phyloP scores from a whole-genome alignment of 177 flowering plant species.

The Vitis hybrid region DNA sequence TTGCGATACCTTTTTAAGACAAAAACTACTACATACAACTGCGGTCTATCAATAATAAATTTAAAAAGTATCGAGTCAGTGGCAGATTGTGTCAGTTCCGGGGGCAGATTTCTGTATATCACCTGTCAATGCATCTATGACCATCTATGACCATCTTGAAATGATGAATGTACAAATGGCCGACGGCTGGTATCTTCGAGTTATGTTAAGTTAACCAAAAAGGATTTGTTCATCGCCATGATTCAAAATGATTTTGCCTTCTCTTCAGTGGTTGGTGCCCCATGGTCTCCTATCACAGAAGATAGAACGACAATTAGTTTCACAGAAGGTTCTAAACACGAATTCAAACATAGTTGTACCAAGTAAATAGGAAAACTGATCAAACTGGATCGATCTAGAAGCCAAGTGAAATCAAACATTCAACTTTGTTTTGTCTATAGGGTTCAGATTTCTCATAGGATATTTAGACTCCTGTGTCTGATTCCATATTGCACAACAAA shows the following conservation, averaged over 20 bases:
- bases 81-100: conserved; percentile 13
- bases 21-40: conserved; percentile 9
- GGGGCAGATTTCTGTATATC: conserved; percentile 18
- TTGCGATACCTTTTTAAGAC: conserved; percentile 4
- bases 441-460: too few relatives aligned
- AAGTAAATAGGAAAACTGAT: too few relatives aligned
- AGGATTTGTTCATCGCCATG: conserved; percentile 1
- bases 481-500: too few relatives aligned
- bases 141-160: conserved; percentile 18
- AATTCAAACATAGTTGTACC: too few relatives aligned
- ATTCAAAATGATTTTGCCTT: conserved; percentile 14
- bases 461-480: too few relatives aligned
- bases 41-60: background rate
- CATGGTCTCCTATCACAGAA: conserved; percentile 18
- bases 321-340: background rate
- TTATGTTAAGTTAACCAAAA: conserved; percentile 5
- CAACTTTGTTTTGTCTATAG: too few relatives aligned
- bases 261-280: conserved; percentile 3
- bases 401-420: too few relatives aligned
- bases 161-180: conserved; percentile 21
- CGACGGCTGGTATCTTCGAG: background rate
- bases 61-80: background rate
- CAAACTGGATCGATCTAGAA: too few relatives aligned
- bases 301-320: background rate
- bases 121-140: conserved; percentile 9